phyloP scores from a whole-genome alignment of 2,329 filamentous ascomycete genomes.

The Aspergillus phoenicis region DNA sequence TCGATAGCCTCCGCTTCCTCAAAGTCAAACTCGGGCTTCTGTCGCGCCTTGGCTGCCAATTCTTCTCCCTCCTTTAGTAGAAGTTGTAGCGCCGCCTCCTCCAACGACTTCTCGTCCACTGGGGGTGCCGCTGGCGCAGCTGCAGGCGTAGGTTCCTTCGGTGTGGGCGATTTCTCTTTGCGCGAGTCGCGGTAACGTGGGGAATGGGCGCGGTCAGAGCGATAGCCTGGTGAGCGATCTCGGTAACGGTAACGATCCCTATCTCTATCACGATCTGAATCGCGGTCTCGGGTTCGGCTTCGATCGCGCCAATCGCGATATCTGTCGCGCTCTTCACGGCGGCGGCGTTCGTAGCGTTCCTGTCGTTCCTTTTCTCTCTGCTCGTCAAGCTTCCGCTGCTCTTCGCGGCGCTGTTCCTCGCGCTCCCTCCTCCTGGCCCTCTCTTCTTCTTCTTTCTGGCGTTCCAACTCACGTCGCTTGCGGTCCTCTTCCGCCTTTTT shows the following conservation, averaged over 20 bases:
- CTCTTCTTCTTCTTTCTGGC: slow-evolving; percentile 48
- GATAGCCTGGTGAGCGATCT: slow-evolving; percentile 36
- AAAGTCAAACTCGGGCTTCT: slow-evolving; percentile 55
- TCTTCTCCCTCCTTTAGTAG: slow-evolving; percentile 59
- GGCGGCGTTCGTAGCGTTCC: slow-evolving; percentile 48
- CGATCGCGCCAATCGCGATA: slow-evolving; percentile 44
- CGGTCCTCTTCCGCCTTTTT: slow-evolving; percentile 46
- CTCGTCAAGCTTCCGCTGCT: slow-evolving; percentile 55
- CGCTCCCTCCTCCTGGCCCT: slow-evolving; percentile 54
- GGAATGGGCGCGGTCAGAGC: slow-evolving; percentile 35
- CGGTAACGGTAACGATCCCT: slow-evolving; percentile 31
- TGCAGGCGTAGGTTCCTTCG: slow-evolving; percentile 38
- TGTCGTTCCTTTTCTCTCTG: slow-evolving; percentile 56
- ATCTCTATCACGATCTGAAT: slow-evolving; percentile 28
- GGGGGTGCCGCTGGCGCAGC: slow-evolving; percentile 28
- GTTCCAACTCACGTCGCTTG: slow-evolving; percentile 47
- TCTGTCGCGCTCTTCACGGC: slow-evolving; percentile 50
- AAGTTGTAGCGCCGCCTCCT: slow-evolving; percentile 57
- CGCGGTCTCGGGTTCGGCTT: slow-evolving; percentile 39
- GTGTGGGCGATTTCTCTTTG: slow-evolving; percentile 34
- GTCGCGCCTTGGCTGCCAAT: slow-evolving; percentile 54
- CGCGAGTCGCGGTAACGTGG: slow-evolving; percentile 35
- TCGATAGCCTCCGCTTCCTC: slow-evolving; percentile 50
- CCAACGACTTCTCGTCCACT: slow-evolving; percentile 58
- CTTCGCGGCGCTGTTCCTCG: slow-evolving; percentile 52